Evolutionary conservation across 1,284 basidiomycete genomes (phyloP).

Genomic region (Papiliotrema terrestris): DNA sequence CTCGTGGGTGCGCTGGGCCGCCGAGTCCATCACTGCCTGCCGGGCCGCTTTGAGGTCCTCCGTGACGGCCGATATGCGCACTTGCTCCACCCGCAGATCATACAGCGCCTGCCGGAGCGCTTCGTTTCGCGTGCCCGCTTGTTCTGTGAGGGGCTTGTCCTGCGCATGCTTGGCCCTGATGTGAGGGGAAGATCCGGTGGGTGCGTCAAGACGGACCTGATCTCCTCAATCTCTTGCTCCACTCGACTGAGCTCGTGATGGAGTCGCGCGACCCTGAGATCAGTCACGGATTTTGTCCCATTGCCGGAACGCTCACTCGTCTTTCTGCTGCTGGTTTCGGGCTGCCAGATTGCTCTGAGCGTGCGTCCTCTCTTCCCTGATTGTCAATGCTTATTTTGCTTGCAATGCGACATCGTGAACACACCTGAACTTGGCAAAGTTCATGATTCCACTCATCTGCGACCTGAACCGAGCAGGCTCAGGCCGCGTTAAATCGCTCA

Average conservation of each 20-base stretch:
- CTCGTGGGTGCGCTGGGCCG: slow-evolving; percentile 19
- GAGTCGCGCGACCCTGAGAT: slow-evolving; percentile 46
- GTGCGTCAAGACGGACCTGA: slow-evolving; percentile 55
- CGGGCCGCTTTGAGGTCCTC: slow-evolving; percentile 65
- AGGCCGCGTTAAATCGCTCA: slow-evolving; percentile 69
- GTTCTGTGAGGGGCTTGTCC: slow-evolving; percentile 66
- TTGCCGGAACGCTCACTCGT: slow-evolving; percentile 19
- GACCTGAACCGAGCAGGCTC: slow-evolving; percentile 66
- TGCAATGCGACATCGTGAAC: neutral
- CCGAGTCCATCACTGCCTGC: slow-evolving; percentile 26
- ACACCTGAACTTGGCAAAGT: slow-evolving; percentile 78
- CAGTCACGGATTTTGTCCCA: neutral
- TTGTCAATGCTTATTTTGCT: neutral
- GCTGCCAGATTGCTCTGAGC: slow-evolving; percentile 18
- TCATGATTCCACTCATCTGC: slow-evolving; percentile 81
- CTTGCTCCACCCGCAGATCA: slow-evolving; percentile 60
- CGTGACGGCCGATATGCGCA: slow-evolving; percentile 49
- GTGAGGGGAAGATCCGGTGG: neutral
- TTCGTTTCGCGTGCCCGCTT: slow-evolving; percentile 60
- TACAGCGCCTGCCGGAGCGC: slow-evolving; percentile 62
- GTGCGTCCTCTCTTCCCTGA: slow-evolving; percentile 28
- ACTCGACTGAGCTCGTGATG: slow-evolving; percentile 56
- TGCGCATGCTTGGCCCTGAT: slow-evolving; percentile 62
- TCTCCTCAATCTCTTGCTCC: slow-evolving; percentile 56
- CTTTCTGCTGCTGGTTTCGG: slow-evolving; percentile 25